Evolutionary conservation across 1,139 yeast genomes (phyloP), one percentile per base, ranked within the genome.

Genomic region (Blastobotrys raffinosifermentans): DNA sequence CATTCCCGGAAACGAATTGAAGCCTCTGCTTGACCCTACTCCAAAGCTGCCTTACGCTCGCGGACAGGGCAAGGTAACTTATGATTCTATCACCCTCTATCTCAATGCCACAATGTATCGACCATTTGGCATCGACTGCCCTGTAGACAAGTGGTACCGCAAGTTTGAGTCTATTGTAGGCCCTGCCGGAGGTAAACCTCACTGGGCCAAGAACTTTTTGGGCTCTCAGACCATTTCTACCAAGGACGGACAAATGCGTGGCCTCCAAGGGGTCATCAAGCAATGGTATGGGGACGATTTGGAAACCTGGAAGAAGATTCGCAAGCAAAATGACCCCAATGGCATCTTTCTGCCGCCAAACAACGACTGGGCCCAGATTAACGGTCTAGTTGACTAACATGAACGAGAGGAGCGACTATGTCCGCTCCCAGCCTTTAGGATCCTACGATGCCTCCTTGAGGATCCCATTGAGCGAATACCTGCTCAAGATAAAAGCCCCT

Each of bases 171-270:
- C 74, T 41, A 73, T 85, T 1, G 69, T 89, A 70, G 70, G 71
- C 38, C 76, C 74, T 23, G 89, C 82, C 16, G 89, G 84, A 27
- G 98, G 98, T 34, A 84, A 80, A 57, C 98, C 98, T 1, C 98
- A 91, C 59, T 91, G 98, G 98, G 98, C 98, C n/a, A 91, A 91
- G 69, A 89, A 89, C 62, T 91, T 87, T 58, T 70, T 87, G 47
- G 96, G 96, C 2, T 63, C 78, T 21, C 66, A 65, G 7, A 35
- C 39, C 8, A 32, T 26, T 7, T 15, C 26, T 9, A 18, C 15
- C 31, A 38, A 16, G 22, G 87, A 80, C 57, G 82, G 80, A 46
- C 75, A 81, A 43, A 85, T 86, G 94, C 69, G 80, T 49, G 96
- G 96, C 2, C 77, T 86, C 54, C 74, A 77, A 26, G 71, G 75